phyloP scores from a whole-genome alignment of 306 rosid genomes.

The Potentilla sterilis region DNA sequence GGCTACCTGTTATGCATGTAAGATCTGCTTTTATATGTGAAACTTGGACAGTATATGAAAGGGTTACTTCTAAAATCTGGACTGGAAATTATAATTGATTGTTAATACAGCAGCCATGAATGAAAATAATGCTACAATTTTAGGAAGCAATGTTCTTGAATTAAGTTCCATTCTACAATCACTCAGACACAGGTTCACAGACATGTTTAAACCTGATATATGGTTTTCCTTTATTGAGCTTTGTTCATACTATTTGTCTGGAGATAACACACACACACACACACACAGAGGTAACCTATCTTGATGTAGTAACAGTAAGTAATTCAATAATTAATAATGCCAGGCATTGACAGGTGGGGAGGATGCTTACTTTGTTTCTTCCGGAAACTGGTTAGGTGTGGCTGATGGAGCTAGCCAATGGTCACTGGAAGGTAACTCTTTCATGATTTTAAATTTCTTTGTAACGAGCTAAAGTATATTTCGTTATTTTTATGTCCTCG shows the following conservation, averaged over 20 bases:
- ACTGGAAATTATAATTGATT: not conserved
- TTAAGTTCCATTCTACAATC: not conserved
- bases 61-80: not conserved
- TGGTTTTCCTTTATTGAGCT: not conserved
- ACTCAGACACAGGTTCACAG: not conserved
- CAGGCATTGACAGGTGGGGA: constrained; percentile 73
- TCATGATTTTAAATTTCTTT: not conserved
- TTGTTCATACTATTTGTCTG: not conserved
- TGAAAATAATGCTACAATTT: not conserved
- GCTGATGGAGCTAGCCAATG: constrained; percentile 81
- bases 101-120: not conserved
- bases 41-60: not conserved
- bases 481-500: not conserved
- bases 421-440: constrained; percentile 65
- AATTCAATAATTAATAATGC: constrained; percentile 50
- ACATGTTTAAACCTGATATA: not conserved
- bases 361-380: constrained; percentile 64
- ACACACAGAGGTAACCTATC: not conserved
- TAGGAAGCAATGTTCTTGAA: not conserved
- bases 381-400: constrained; percentile 67
- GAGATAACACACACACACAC: no score
- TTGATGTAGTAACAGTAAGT: constrained; percentile 26
- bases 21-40: not conserved
- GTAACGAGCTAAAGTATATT: no score
- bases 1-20: not conserved